Base-by-base conservation (phyloP, 495 filamentous ascomycete genomes). In the Hyphodiscus hymeniophilus region DNA sequence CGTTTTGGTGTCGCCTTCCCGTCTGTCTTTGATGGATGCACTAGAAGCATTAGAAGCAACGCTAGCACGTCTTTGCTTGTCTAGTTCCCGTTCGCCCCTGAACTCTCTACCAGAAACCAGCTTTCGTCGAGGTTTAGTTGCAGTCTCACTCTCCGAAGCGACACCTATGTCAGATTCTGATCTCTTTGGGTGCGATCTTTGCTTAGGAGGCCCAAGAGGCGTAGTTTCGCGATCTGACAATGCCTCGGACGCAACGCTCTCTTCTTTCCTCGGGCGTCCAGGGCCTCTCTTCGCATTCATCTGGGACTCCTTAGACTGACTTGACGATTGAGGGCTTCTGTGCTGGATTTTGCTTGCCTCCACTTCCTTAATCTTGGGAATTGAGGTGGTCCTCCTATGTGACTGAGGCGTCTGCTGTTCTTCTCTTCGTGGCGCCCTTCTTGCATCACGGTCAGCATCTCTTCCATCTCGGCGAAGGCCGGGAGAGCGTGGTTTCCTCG, bases 41-140 rank as follows among this genome's bases (percentile, higher is more conserved):
- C 44, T 53, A 26, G 70, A 75, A 32, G 69, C 63, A 38, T 64
- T 73, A 7, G 73, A 74, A 6, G 66, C 69, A 59, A 66, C 47
- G 51, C 66, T 70, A 52, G 75, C 51, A 43, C 72, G 72, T 12
- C 67, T 63, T 41, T 74, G 67, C 54, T 72, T 72, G 36, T 80
- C 75, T 24, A 71, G 67, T 42, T 77, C 72, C 32, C 71, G 67
- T 45, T 77, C 72, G 1, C 68, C 72, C 51, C 76, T 75, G 17
- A 79, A 56, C 26, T 79, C 78, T 47, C 72, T 72, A 3, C 75
- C 73, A 12, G 79, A 80, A 17, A 82, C 66, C 28, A 82, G 63
- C 55, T 79, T 81, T 3, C 77, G 68, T 36, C 76, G 64, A 11
- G 78, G 79, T 46, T 81, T 82, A 17, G 64, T 48, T 7, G 68